Evolutionary conservation across 345 rosid genomes (phyloP).

Genomic region (sweet orange (Citrus sinensis)): DVS_A1.0 CM039166.1:17642001-17642500

Average conservation of each 20-base stretch:
- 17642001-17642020: conserved; percentile 34
- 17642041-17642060: conserved; percentile 23
- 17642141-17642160: conserved; percentile 17
- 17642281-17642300: conserved; percentile 10
- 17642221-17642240: conserved; percentile 20
- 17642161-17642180: conserved; percentile 20
- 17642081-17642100: conserved; percentile 31
- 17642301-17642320: conserved; percentile 13
- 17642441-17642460: too few species aligned
- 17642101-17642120: conserved; percentile 23
- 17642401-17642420: too few species aligned
- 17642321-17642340: conserved; percentile 13
- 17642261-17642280: conserved; percentile 17
- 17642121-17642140: conserved; percentile 25
- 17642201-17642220: background rate
- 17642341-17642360: conserved; percentile 13
- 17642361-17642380: too few species aligned
- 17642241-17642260: conserved; percentile 12
- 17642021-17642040: conserved; percentile 14
- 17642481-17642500: background rate
- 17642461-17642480: conserved; percentile 12
- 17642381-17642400: too few species aligned
- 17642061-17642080: conserved; percentile 28
- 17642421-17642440: too few species aligned
- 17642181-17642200: background rate